Percentiles rank a stretch among this genome's conserved stretches.
These are phyloP conservation scores for Umbelopsis sp. DNA, from an alignment of 192 early-diverging fungal genomes.

Conservation along the genomic window DNA sequence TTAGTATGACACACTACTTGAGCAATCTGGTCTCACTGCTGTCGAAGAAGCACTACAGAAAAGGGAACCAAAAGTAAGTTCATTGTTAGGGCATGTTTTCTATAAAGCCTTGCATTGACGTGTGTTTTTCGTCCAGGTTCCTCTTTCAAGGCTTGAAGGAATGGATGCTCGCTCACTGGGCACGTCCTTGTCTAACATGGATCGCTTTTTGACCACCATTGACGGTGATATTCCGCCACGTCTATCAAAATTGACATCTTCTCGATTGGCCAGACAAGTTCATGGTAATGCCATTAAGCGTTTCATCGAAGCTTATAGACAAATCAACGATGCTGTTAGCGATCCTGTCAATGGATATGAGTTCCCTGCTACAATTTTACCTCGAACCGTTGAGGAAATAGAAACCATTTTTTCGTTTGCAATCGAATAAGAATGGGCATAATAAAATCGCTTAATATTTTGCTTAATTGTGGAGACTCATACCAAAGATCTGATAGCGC, in stretches of 20 bases:
- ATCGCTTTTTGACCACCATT: constrained; percentile 65
- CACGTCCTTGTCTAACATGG: constrained; percentile 60
- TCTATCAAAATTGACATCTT: constrained; percentile 52
- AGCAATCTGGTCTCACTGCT: constrained; percentile 63
- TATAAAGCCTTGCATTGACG: constrained; percentile 21
- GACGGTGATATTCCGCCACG: constrained; percentile 59
- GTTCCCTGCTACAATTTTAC: constrained; percentile 62
- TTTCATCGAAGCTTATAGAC: constrained; percentile 67
- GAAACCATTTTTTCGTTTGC: constrained; percentile 62
- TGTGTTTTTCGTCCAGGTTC: constrained; percentile 45
- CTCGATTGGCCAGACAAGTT: constrained; percentile 53
- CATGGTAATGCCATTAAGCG: constrained; percentile 52
- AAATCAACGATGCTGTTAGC: constrained; percentile 53
- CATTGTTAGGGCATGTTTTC: not conserved
- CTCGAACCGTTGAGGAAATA: constrained; percentile 72
- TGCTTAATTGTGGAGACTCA: too few species aligned
- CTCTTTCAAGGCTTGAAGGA: constrained; percentile 53
- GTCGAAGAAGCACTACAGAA: constrained; percentile 57
- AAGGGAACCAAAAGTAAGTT: constrained; percentile 55
- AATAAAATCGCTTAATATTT: too few species aligned
- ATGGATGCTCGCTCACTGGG: constrained; percentile 58
- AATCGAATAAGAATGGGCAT: not conserved
- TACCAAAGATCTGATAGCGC: too few species aligned
- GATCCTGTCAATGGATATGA: constrained; percentile 66
- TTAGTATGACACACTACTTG: constrained; percentile 60